Evolutionary conservation across 352 stramenopile species (phyloP), one percentile per base, ranked within the genome.

Genomic region (Hyaloperonospora brassicae): DNA sequence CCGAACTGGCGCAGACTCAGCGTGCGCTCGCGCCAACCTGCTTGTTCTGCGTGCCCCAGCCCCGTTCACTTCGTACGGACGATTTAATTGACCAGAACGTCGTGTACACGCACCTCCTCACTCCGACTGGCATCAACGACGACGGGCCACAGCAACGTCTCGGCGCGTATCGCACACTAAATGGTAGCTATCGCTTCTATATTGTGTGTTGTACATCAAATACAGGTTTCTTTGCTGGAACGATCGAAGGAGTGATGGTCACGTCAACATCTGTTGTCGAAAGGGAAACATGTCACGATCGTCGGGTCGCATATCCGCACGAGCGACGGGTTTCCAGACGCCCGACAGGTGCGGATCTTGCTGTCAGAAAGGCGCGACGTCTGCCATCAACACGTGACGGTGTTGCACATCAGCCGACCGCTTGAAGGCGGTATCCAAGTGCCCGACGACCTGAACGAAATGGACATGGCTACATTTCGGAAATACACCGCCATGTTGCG

Each of bases 401-500:
- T 91, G 47, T 61, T 91, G 43, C 75, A 88, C 59, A 51, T 86
- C 36, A 91, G 79, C 55, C 70, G 79, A n/a, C 78, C 81, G 9
- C 66, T 91, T 5, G 58, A 76, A 25, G 79, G 79, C 9, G 81
- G 81, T 30, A 66, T 91, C 11, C 54, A 66, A 23, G 45, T 88
- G n/a, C 81, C 78, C 0, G 75, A 89, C 43, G 78, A 91, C 47
- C 76, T 72, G 27, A 84, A 78, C 21, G 81, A 88, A 57, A 78
- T 91, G 36, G 81, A 91, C 47, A 55, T 83, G 9, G 73, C 72
- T 2, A 91, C 81, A 17, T 87, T 87, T 36, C 67, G 76, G 14
- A 74, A 78, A 23, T 84, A 87, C 58, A 87, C 79, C 6, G 81
- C 81, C n/a, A 88, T 91, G 13, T 57, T 91, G 14, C 65, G 81